Conservation (phyloP, 495 filamentous ascomycete species). For the Penicillium daleae region DNA sequence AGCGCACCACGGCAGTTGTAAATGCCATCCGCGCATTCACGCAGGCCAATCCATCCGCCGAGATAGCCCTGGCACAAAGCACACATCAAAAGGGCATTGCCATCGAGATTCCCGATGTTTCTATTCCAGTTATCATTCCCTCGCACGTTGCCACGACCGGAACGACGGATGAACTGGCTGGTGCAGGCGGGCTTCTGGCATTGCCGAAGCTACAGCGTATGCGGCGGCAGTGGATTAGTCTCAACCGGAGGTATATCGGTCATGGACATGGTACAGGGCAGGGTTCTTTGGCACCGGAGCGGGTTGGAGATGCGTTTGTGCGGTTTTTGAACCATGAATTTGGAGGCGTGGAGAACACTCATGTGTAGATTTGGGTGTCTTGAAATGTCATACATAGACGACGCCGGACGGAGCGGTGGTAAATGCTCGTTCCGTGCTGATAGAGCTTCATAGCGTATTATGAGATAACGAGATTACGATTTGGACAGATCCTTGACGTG, state of each 20-base stretch:
- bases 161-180: constrained; percentile 48
- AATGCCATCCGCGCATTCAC: constrained; percentile 69
- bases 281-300: constrained; percentile 35
- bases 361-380: constrained; percentile 13
- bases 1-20: constrained; percentile 80
- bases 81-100: constrained; percentile 37
- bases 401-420: constrained; percentile 33
- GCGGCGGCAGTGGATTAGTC: constrained; percentile 79
- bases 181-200: constrained; percentile 57
- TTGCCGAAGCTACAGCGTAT: constrained; percentile 81
- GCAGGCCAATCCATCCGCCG: constrained; percentile 42
- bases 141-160: constrained; percentile 45
- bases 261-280: constrained; percentile 34
- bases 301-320: constrained; percentile 53
- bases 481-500: not conserved
- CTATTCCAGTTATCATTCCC: constrained; percentile 55
- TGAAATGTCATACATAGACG: not conserved
- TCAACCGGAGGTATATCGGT: constrained; percentile 62
- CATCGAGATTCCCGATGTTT: constrained; percentile 43
- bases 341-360: constrained; percentile 30
- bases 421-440: constrained; percentile 29
- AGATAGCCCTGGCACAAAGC: constrained; percentile 54
- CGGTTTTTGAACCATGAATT: constrained; percentile 51
- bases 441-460: constrained; percentile 12
- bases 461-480: constrained; percentile 24